A percentile compares a stretch with the other conserved stretches of the same genome.
Evolutionary conservation across 306 rosid species (phyloP).

Genomic region (Vigna reflexopilosa): DNA sequence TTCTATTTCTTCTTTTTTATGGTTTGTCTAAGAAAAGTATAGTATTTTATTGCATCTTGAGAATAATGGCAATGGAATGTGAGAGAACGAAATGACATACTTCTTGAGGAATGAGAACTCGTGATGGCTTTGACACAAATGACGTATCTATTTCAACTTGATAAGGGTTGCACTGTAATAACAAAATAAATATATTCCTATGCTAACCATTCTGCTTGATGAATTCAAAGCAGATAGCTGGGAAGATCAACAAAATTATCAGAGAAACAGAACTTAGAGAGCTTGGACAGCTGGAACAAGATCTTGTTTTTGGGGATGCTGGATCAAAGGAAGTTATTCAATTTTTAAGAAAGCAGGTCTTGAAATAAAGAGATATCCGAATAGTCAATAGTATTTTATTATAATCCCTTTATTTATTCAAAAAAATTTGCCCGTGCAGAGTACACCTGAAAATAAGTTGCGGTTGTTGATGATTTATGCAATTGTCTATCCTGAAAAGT

Average conservation of each 20-base stretch:
- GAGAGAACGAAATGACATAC: constrained; percentile 26
- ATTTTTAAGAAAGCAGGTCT: constrained; percentile 85
- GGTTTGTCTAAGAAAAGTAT: not conserved
- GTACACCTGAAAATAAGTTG: constrained; percentile 77
- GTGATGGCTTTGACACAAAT: constrained; percentile 9
- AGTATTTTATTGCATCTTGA: constrained; percentile 27
- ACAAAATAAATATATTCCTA: not conserved
- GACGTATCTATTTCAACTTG: constrained; percentile 17
- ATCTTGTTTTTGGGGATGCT: constrained; percentile 97
- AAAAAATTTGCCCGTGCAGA: constrained; percentile 55
- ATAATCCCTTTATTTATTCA: constrained; percentile 1
- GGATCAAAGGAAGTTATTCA: constrained; percentile 92
- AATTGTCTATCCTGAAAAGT: constrained; percentile 83
- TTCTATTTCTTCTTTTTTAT: not conserved
- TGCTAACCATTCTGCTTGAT: constrained; percentile 46
- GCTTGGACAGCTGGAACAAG: constrained; percentile 96
- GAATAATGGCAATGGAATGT: constrained; percentile 27
- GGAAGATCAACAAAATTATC: constrained; percentile 83
- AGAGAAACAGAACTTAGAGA: constrained; percentile 74
- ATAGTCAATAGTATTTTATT: constrained; percentile 30
- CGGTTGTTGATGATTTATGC: constrained; percentile 96
- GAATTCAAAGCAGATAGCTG: constrained; percentile 69
- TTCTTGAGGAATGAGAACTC: constrained; percentile 1
- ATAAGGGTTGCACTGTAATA: constrained; percentile 14
- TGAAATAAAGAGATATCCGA: constrained; percentile 30